Evolutionary conservation across 345 rosid genomes (phyloP), one percentile per base, ranked within the genome.

Genomic region (Hibiscus tridactylites): DNA sequence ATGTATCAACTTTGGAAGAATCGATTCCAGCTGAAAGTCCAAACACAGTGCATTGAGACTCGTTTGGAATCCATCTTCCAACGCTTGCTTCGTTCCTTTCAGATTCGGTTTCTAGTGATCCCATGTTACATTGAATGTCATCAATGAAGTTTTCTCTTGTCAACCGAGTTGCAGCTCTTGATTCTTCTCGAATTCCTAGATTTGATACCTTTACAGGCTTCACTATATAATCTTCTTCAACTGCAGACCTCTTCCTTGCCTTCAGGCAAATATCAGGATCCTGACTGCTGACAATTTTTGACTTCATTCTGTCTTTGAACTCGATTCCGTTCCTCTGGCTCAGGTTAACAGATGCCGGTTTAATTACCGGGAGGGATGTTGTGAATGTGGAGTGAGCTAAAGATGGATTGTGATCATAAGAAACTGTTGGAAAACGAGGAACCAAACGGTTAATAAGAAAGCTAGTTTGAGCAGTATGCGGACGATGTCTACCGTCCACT

Each of bases 181-280:
- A 57, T 47, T 80, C 77, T 53, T 75, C 76, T 46, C 44, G 80
- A 71, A 76, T 71, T 73, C 75, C 75, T n/a, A 82, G 60, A 71
- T 74, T 81, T 26, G 82, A 79, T 61, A 70, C 56, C 77, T 82
- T 81, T 4, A 63, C 54, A 6, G 62, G 74, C 73, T 73, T 81
- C 56, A 37, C 26, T 49, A 68, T 52, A 69, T 56, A 73, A 61
- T 74, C 75, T 50, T 76, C 79, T 60, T 12, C 56, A 33, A 61
- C 65, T 8, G 80, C 78, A 49, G 78, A 39, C 66, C 87, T 72
- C 78, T 83, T 88, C 71, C 63, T 88, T 65, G 72, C 65, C 64
- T 78, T 75, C 50, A 68, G 73, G 59, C 58, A 28, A 73, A 46
- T 65, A 68, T 56, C 65, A 2, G 75, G 66, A 42, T 65, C 76